Evolutionary conservation across 805 yeast species (phyloP).

Genomic region (Starmera caribaea): DNA sequence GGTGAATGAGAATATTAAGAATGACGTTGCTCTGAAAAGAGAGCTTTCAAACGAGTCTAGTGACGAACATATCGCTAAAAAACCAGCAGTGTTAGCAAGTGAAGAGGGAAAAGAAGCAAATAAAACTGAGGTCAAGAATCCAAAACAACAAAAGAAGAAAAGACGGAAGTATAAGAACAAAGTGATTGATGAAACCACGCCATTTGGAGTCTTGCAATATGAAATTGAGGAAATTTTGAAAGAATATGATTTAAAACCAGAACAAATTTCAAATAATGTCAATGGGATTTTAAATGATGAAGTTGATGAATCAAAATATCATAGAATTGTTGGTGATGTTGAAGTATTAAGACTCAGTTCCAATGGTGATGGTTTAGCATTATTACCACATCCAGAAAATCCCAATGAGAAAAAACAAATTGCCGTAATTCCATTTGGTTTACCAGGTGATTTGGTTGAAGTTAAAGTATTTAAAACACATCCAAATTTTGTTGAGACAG

Average conservation of each 20-base stretch:
- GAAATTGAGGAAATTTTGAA: constrained; percentile 58
- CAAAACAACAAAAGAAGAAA: constrained; percentile 16
- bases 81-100: not conserved
- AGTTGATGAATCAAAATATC: constrained; percentile 34
- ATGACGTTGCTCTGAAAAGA: constrained; percentile 4
- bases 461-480: constrained; percentile 72
- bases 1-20: no score
- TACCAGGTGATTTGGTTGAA: constrained; percentile 74
- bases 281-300: constrained; percentile 51
- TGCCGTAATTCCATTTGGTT: constrained; percentile 74
- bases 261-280: constrained; percentile 57
- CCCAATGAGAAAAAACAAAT: constrained; percentile 37
- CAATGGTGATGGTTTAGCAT: constrained; percentile 81
- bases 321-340: constrained; percentile 51
- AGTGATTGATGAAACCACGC: constrained; percentile 65
- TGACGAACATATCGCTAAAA: constrained; percentile 3
- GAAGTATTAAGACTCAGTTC: constrained; percentile 52
- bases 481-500: constrained; percentile 65
- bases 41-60: constrained; percentile 2
- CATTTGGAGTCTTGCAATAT: constrained; percentile 65
- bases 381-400: constrained; percentile 52
- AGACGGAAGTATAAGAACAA: constrained; percentile 52
- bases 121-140: not conserved
- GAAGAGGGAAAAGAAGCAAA: no score
- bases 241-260: constrained; percentile 30